Evolutionary conservation across 1,284 basidiomycete genomes (phyloP).

Genomic region (Sporisorium iseilematis-ciliati): DNA sequence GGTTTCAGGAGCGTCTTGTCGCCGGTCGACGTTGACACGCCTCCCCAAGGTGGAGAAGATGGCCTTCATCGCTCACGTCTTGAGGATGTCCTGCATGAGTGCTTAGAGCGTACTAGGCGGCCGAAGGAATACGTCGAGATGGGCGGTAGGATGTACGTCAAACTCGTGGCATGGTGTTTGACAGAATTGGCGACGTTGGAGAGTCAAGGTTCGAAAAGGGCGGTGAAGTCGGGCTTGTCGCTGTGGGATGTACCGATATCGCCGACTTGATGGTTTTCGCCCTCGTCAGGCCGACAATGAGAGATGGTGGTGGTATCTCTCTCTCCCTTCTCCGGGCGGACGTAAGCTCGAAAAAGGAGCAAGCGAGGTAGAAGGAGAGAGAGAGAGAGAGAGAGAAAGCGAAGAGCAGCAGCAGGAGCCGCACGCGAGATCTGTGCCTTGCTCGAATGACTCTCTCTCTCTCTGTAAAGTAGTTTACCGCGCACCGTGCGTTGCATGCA

Average conservation of each 20-base stretch:
- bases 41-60: conserved; percentile 37
- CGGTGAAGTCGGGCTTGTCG: not conserved
- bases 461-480: not conserved
- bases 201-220: not conserved
- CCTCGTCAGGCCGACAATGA: not conserved
- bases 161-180: not conserved
- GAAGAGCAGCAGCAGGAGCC: not conserved
- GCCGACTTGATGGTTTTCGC: not conserved
- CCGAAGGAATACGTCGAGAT: not conserved
- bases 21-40: conserved; percentile 17
- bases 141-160: not conserved
- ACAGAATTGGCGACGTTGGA: not conserved
- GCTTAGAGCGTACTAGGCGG: not conserved
- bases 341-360: not conserved
- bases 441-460: not conserved
- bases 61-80: conserved; percentile 22
- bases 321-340: no score
- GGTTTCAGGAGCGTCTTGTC: conserved; percentile 2
- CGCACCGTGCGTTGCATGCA: conserved; percentile 7
- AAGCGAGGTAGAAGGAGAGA: not conserved
- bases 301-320: conserved; percentile 3
- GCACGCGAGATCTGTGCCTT: conserved; percentile 5
- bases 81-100: not conserved
- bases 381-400: not conserved
- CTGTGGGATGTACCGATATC: not conserved